Conservation (phyloP, 257 asterid species). For the Primulina eburnea region DNA sequence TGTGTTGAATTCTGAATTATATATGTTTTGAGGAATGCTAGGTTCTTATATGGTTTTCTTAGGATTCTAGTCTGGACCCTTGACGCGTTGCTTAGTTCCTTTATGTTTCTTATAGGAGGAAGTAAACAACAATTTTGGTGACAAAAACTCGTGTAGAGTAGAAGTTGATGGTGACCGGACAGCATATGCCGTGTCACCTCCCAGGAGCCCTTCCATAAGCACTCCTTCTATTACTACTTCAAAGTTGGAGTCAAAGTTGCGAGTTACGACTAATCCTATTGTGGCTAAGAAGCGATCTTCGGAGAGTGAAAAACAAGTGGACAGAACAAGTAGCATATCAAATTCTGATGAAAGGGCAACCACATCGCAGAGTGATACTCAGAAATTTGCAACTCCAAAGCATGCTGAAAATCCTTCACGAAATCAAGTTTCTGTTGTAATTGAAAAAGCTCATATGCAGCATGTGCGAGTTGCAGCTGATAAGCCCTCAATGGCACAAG, state of each 20-base stretch:
- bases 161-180: conserved; percentile 33
- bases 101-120: conserved; percentile 52
- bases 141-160: conserved; percentile 31
- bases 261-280: conserved; percentile 28
- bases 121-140: conserved; percentile 27
- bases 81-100: not conserved
- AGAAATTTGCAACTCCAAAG: conserved; percentile 36
- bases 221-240: conserved; percentile 21
- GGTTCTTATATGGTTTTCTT: not conserved
- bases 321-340: conserved; percentile 27
- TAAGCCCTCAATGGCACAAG: conserved; percentile 40
- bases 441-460: conserved; percentile 33
- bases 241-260: conserved; percentile 38
- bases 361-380: conserved; percentile 32
- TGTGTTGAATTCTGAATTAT: not conserved
- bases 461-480: conserved; percentile 34
- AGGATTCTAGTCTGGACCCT: no score
- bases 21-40: not conserved
- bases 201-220: conserved; percentile 51
- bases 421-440: conserved; percentile 25
- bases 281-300: conserved; percentile 38
- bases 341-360: conserved; percentile 39
- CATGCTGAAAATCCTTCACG: conserved; percentile 38
- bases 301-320: conserved; percentile 39
- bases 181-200: conserved; percentile 32